phyloP scores from a whole-genome alignment of 345 rosid species.

The Populus nigra region DNA sequence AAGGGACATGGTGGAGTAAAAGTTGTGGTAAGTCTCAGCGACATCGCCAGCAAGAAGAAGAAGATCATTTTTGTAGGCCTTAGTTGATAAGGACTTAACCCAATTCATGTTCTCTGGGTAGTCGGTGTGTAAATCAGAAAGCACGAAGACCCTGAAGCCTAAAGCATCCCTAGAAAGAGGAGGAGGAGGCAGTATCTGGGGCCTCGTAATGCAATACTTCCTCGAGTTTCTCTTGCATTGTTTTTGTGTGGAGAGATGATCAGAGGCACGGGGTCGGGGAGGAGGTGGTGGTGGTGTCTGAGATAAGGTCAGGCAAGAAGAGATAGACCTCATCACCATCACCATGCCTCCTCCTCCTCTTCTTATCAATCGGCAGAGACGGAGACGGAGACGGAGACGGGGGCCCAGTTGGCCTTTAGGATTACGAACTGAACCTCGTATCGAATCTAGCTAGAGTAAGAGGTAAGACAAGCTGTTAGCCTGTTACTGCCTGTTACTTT shows the following conservation, averaged over 20 bases:
- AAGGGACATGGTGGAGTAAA: slow-evolving; percentile 51
- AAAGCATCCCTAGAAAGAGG: slow-evolving; percentile 5
- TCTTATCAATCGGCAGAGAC: too few species aligned
- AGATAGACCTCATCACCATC: not conserved
- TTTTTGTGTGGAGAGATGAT: slow-evolving; percentile 2
- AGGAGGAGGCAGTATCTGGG: slow-evolving; percentile 17
- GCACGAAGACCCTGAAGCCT: slow-evolving; percentile 46
- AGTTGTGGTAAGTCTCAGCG: slow-evolving; percentile 48
- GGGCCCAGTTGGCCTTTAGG: too few species aligned
- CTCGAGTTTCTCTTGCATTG: slow-evolving; percentile 7
- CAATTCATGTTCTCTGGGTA: slow-evolving; percentile 56
- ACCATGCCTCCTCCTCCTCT: too few species aligned
- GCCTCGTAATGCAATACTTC: slow-evolving; percentile 27
- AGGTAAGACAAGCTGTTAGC: too few species aligned
- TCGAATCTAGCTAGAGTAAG: too few species aligned
- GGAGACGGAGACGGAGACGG: too few species aligned
- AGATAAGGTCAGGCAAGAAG: slow-evolving; percentile 26
- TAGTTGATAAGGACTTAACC: slow-evolving; percentile 46
- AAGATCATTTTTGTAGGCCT: slow-evolving; percentile 17
- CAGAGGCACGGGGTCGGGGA: not conserved
- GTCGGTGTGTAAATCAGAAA: slow-evolving; percentile 65
- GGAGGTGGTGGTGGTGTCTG: slow-evolving; percentile 7
- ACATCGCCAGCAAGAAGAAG: slow-evolving; percentile 65
- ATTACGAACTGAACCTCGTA: too few species aligned
- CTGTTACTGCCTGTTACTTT: too few species aligned